phyloP scores from a whole-genome alignment of 768 basidiomycete genomes.

The Naganishia friedmannii region DNA sequence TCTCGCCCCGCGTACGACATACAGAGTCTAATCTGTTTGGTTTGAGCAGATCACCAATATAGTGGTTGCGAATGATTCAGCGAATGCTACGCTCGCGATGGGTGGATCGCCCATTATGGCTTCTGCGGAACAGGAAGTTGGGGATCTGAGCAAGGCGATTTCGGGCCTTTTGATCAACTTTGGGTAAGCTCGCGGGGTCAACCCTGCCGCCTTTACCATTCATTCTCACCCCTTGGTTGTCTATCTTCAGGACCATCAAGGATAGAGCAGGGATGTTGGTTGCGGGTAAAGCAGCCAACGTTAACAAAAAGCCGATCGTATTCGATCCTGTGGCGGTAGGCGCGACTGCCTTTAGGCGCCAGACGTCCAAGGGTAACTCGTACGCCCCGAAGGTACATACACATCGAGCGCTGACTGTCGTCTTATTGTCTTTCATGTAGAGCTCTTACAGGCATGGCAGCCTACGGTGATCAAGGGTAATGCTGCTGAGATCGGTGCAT shows the following conservation, averaged over 20 bases:
- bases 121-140: constrained; percentile 74
- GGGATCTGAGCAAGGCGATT: constrained; percentile 66
- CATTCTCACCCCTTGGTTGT: too few species aligned
- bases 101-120: constrained; percentile 95
- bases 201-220: too few species aligned
- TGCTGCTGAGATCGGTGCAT: constrained; percentile 72
- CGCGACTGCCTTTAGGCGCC: constrained; percentile 69
- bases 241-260: constrained; percentile 50
- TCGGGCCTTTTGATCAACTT: constrained; percentile 79
- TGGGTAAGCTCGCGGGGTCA: constrained; percentile 55
- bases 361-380: constrained; percentile 60
- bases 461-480: constrained; percentile 92
- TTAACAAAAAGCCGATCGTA: constrained; percentile 68
- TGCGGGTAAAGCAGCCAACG: constrained; percentile 70
- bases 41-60: constrained; percentile 73
- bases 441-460: constrained; percentile 73
- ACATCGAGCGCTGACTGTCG: constrained; percentile 21
- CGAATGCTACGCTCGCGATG: constrained; percentile 81
- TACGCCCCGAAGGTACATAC: neutral
- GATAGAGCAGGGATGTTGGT: constrained; percentile 70
- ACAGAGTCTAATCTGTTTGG: neutral
- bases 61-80: constrained; percentile 83
- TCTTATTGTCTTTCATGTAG: constrained; percentile 49
- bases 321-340: constrained; percentile 93
- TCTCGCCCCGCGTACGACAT: neutral